Evolutionary conservation across 2,329 filamentous ascomycete genomes (phyloP), one percentile per base, ranked within the genome.

Genomic region (Alternaria angustiovoidea): DNA sequence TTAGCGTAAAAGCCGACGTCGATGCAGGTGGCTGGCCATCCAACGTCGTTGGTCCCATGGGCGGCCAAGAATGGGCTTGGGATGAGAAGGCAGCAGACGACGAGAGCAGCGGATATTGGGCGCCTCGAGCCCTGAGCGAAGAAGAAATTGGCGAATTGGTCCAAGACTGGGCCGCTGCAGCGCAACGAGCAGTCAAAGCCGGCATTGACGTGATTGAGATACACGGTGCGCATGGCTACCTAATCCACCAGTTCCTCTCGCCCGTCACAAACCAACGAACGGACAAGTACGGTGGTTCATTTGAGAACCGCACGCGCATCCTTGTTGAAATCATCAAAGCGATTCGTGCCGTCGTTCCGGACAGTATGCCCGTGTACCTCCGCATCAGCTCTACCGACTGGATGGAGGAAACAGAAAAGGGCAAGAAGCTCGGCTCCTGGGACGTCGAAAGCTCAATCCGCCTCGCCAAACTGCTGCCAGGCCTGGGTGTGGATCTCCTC

Each of bases 131-230:
- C 0, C 57, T 83, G 68, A 78, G 70, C 1, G 71, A 76, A 16
- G 55, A 71, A 2, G 80, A 83, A 5, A 81, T 83, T 42, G 61
- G 73, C 8, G 72, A 76, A 7, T 52, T 78, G 3, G 74, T 82
- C 0, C 51, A 73, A 6, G 81, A 82, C 38, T 83, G 79, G 66
- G 78, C 72, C 2, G 70, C 64, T 1, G 81, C 81, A 0, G 77
- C 77, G 9, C 59, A 67, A 38, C 59, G 79, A 22, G 78, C 77
- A 6, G 75, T 78, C 0, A 75, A 73, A 20, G 77, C 77, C 0
- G 77, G 77, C 2, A 61, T 79, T 2, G 71, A 79, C 34, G 74
- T 78, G 2, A 75, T 79, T 38, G 76, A 89, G 77, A 76, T 79
- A n/a, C 77, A 79, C 54, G 75, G 54, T 22, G 77, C 76, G 9